Evolutionary conservation across 2,329 filamentous ascomycete species (phyloP).

Genomic region (Aureobasidium lini): DNA sequence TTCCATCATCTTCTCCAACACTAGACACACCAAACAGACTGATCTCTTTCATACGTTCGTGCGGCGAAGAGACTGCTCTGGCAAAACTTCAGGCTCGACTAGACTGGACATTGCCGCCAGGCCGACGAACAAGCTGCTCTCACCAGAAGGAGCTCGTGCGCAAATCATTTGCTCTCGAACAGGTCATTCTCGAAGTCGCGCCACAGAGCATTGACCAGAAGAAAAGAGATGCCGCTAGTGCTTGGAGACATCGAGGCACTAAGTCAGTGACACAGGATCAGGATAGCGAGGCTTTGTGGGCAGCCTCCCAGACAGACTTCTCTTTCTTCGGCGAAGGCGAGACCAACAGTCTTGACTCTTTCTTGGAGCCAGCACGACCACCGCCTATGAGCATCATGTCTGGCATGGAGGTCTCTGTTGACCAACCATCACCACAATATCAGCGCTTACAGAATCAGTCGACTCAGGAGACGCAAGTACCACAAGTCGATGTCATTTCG

Average conservation of each 20-base stretch:
- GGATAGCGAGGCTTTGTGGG: slow-evolving; percentile 54
- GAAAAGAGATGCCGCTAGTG: slow-evolving; percentile 36
- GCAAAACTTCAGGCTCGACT: slow-evolving; percentile 46
- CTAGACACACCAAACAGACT: slow-evolving; percentile 39
- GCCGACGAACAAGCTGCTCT: slow-evolving; percentile 40
- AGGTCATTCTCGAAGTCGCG: slow-evolving; percentile 50
- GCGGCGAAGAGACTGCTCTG: slow-evolving; percentile 48
- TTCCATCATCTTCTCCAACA: slow-evolving; percentile 33
- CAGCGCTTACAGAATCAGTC: neutral
- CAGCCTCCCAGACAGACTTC: slow-evolving; percentile 52
- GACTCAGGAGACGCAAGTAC: slow-evolving; percentile 5
- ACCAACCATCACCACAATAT: slow-evolving; percentile 6
- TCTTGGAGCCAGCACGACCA: slow-evolving; percentile 16
- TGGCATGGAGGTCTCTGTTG: slow-evolving; percentile 14
- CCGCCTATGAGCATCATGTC: slow-evolving; percentile 7
- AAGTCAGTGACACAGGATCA: slow-evolving; percentile 52
- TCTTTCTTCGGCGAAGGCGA: slow-evolving; percentile 46
- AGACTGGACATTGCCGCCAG: slow-evolving; percentile 54
- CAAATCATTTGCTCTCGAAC: slow-evolving; percentile 47
- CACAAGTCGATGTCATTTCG: slow-evolving; percentile 43
- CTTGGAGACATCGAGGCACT: slow-evolving; percentile 38
- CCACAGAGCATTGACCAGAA: slow-evolving; percentile 32
- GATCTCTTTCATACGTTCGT: slow-evolving; percentile 48
- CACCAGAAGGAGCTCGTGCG: slow-evolving; percentile 36
- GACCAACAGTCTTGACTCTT: slow-evolving; percentile 39